Percentiles rank a stretch among this genome's conserved stretches.
phyloP scores from a whole-genome alignment of 1,284 basidiomycete genomes.

The Wallemia mellicola region DNA sequence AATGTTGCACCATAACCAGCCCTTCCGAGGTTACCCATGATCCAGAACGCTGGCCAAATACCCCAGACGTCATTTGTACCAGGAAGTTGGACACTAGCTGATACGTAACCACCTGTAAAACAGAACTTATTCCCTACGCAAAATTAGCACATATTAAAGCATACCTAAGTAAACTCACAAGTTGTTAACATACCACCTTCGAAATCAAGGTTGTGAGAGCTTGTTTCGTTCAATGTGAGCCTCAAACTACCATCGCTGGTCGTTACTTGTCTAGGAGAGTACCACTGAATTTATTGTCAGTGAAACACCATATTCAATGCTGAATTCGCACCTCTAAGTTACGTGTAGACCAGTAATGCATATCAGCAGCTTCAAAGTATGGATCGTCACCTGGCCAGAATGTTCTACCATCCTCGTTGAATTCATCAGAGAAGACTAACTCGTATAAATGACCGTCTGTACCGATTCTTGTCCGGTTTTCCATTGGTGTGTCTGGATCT shows the following conservation, averaged over 20 bases:
- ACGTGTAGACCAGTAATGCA: conserved; percentile 22
- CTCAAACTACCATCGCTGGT: conserved; percentile 35
- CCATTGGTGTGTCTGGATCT: conserved; percentile 34
- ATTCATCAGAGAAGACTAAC: conserved; percentile 77
- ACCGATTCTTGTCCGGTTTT: conserved; percentile 24
- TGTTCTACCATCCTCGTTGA: conserved; percentile 36
- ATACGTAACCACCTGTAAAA: conserved; percentile 73
- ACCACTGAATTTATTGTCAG: conserved; percentile 4
- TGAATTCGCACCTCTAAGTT: not conserved
- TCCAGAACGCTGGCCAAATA: conserved; percentile 50
- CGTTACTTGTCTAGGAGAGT: conserved; percentile 24
- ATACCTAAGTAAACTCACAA: conserved; percentile 21
- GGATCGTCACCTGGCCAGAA: conserved; percentile 27
- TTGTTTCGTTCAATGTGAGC: conserved; percentile 27
- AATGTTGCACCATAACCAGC: conserved; percentile 23
- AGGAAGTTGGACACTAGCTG: not conserved
- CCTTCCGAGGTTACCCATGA: conserved; percentile 53
- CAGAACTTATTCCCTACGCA: conserved; percentile 52
- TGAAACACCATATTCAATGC: not conserved
- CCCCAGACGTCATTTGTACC: not conserved
- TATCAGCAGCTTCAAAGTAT: conserved; percentile 23
- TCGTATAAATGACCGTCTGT: conserved; percentile 31
- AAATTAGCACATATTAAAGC: no score
- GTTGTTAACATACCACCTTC: conserved; percentile 29
- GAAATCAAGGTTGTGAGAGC: conserved; percentile 41